Evolutionary conservation across 805 yeast species (phyloP), one percentile per base, ranked within the genome.

Genomic region (Yarrowia sp.): DNA sequence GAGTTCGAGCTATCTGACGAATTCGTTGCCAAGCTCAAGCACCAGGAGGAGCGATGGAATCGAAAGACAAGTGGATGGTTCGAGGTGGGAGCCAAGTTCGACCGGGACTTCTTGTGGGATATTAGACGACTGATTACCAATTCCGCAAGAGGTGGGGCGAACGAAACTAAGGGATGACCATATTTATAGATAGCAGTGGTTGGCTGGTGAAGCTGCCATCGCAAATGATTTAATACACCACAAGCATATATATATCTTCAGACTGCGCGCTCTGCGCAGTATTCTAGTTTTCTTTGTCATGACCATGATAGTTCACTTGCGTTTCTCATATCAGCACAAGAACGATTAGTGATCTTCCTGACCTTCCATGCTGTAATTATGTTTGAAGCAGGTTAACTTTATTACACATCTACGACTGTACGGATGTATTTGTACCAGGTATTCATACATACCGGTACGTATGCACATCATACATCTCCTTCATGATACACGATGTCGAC

Each of bases 21-120:
- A 15, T 69, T 74, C 46, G 68, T 73, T 12, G 52, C 72, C 24
- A 70, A 66, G 39, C 73, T 76, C 65, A 69, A 69, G 20, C 76
- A 73, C 33, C 79, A 78, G 60, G 79, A 78, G 64, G 77, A 74
- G 43, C 69, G 77, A 24, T 78, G 80, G 80, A 64, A 58, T 43
- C 70, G 75, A 39, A 78, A 76, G 66, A 73, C 74, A 9, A 70
- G 68, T 39, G 74, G 74, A n/a, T 78, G 80, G 80, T 73, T 75
- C 60, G 70, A 71, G 33, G 73, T 72, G 10, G 70, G 68, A 46
- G 74, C 71, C 52, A 52, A 66, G 34, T 50, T 60, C 38, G 73
- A 72, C 49, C 56, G 76, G 12, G 76, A 73, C 17, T 72, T 76
- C 68, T 61, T 76, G 60, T 70, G 72, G 60, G 80, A 78, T 69